phyloP scores from a whole-genome alignment of 768 basidiomycete species.

The Rickenella mellea region DNA sequence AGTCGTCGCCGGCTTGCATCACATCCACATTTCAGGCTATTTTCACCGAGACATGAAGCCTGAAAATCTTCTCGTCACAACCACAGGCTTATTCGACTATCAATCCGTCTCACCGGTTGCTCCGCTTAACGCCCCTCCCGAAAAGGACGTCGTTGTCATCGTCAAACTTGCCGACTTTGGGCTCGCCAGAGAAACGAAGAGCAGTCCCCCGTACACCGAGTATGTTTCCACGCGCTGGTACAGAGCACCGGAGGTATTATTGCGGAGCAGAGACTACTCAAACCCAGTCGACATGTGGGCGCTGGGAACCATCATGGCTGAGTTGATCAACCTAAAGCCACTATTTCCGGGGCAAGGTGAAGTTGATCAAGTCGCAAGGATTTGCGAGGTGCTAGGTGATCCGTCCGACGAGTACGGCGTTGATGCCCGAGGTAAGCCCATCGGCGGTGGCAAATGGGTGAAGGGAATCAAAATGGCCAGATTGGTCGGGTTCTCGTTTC shows the following conservation, averaged over 20 bases:
- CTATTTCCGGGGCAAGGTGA: slow-evolving; percentile 92
- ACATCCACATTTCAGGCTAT: slow-evolving; percentile 88
- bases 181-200: slow-evolving; percentile 82
- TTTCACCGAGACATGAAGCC: slow-evolving; percentile 99
- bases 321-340: slow-evolving; percentile 89
- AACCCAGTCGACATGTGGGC: slow-evolving; percentile 99
- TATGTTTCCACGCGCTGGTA: slow-evolving; percentile 99
- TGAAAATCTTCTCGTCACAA: slow-evolving; percentile 96
- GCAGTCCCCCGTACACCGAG: slow-evolving; percentile 92
- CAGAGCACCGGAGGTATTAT: slow-evolving; percentile 92
- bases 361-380: slow-evolving; percentile 84
- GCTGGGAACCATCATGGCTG: slow-evolving; percentile 95
- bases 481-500: slow-evolving; percentile 78
- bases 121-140: slow-evolving; percentile 53
- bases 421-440: slow-evolving; percentile 53
- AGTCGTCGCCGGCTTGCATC: slow-evolving; percentile 81
- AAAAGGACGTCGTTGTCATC: slow-evolving; percentile 92
- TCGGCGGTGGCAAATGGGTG: slow-evolving; percentile 86
- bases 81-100: slow-evolving; percentile 92
- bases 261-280: slow-evolving; percentile 87
- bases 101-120: slow-evolving; percentile 66
- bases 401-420: slow-evolving; percentile 76
- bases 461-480: slow-evolving; percentile 83
- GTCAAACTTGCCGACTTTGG: slow-evolving; percentile 99
- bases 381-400: slow-evolving; percentile 90